phyloP scores from a whole-genome alignment of 2,329 filamentous ascomycete species.

The Mollisiaceae sp. region DNA sequence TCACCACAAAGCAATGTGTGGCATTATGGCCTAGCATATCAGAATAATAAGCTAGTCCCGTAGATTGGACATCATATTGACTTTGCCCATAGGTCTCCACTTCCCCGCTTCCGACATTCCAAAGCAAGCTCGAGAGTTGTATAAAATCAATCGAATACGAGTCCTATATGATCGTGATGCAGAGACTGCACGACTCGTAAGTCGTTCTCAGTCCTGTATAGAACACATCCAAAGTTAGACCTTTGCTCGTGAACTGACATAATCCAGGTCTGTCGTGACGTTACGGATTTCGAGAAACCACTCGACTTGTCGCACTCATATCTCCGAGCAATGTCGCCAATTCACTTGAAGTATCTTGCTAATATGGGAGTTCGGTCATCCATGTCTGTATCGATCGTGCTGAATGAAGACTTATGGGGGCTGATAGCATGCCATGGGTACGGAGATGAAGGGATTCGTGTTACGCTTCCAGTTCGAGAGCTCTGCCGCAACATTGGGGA shows the following conservation, averaged over 20 bases:
- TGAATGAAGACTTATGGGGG: constrained; percentile 84
- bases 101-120: constrained; percentile 88
- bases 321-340: constrained; percentile 85
- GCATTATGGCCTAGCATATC: not conserved
- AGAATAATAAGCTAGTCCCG: not conserved
- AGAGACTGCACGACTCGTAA: constrained; percentile 70
- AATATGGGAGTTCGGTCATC: constrained; percentile 90
- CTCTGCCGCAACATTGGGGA: constrained; percentile 76
- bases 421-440: constrained; percentile 86
- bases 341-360: constrained; percentile 81
- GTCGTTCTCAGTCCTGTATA: not conserved
- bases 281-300: constrained; percentile 72
- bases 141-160: constrained; percentile 86
- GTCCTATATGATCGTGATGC: constrained; percentile 83
- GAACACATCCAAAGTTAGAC: not conserved
- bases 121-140: constrained; percentile 81
- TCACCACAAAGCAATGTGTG: not conserved
- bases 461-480: constrained; percentile 86
- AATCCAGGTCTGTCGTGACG: constrained; percentile 67
- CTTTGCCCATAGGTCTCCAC: constrained; percentile 46
- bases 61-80: not conserved
- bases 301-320: constrained; percentile 86
- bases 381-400: constrained; percentile 91
- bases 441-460: constrained; percentile 76
- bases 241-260: not conserved